A percentile compares a stretch with the other conserved stretches of the same genome.
Conservation (phyloP, 2,329 filamentous ascomycete genomes). For the Fusarium lateritium region DNA sequence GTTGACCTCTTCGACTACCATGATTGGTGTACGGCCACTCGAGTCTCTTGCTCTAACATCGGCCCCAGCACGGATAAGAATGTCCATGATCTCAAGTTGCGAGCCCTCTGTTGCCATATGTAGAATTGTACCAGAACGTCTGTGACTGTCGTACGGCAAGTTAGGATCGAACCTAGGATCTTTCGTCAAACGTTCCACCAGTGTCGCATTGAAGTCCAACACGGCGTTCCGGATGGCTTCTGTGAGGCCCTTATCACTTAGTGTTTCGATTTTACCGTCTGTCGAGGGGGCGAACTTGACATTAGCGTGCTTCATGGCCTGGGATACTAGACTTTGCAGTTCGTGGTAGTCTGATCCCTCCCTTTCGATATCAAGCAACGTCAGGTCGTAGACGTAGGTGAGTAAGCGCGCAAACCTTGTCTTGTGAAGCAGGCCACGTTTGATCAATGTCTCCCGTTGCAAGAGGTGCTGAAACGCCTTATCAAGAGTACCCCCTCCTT, state of each 20-base stretch:
- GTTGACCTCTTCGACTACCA: conserved; percentile 50
- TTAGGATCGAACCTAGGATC: conserved; percentile 54
- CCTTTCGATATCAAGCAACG: conserved; percentile 20
- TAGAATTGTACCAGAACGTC: conserved; percentile 48
- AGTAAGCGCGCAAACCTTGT: conserved; percentile 42
- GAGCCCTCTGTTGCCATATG: conserved; percentile 51
- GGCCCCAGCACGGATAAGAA: conserved; percentile 49
- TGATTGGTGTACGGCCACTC: conserved; percentile 54
- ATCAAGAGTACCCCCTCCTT: conserved; percentile 36
- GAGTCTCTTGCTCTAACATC: conserved; percentile 50
- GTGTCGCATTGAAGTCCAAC: conserved; percentile 44
- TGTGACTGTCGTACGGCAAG: conserved; percentile 27
- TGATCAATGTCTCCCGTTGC: conserved; percentile 20
- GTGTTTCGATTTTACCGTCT: conserved; percentile 12
- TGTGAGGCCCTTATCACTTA: conserved; percentile 43
- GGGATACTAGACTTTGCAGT: conserved; percentile 28
- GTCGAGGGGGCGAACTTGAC: conserved; percentile 30
- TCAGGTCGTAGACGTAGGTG: conserved; percentile 46
- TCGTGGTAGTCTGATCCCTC: conserved; percentile 23
- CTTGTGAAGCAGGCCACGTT: conserved; percentile 22
- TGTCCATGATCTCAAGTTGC: conserved; percentile 47
- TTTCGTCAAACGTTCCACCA: conserved; percentile 48
- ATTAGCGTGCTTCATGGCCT: conserved; percentile 34
- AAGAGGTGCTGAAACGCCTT: conserved; percentile 37
- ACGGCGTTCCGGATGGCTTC: conserved; percentile 46